These are phyloP conservation scores for Hapsidospora chrysogenum DNA, from an alignment of 495 filamentous ascomycete genomes.

Conservation along the genomic window DNA sequence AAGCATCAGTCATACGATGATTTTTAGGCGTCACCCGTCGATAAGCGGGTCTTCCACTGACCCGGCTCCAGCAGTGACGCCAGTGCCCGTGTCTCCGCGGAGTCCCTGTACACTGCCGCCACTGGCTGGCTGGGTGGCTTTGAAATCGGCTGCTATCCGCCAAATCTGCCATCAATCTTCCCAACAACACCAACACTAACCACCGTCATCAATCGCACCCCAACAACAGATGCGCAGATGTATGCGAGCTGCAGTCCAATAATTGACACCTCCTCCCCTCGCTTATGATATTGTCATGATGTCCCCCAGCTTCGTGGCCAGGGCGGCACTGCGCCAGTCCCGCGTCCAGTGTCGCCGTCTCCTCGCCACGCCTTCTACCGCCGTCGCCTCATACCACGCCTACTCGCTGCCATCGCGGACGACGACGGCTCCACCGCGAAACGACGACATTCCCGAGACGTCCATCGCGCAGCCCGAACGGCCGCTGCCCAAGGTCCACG, in stretches of 20 bases:
- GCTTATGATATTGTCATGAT: no score
- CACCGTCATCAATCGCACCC: no score
- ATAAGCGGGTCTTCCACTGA: neutral
- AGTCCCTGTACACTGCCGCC: neutral
- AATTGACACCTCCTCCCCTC: neutral
- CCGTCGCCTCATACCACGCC: constrained; percentile 59
- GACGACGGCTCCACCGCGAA: constrained; percentile 47
- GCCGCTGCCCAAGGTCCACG: constrained; percentile 30
- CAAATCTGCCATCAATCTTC: neutral
- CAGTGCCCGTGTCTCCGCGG: neutral
- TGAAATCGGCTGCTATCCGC: no score
- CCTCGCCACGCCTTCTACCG: constrained; percentile 37
- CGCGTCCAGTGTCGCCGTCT: constrained; percentile 47
- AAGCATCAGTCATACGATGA: neutral
- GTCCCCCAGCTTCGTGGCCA: neutral
- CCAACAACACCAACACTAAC: neutral
- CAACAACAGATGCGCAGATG: neutral
- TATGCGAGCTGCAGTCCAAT: neutral
- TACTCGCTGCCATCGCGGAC: constrained; percentile 43
- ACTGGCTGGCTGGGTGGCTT: no score
- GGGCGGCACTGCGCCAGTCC: neutral
- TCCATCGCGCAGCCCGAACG: constrained; percentile 41
- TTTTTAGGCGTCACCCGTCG: no score
- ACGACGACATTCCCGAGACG: constrained; percentile 44
- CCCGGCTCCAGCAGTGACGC: neutral